These are phyloP conservation scores for Pseudogymnoascus sp. DNA, from an alignment of 2,329 filamentous ascomycete species.

Conservation along the genomic window DNA sequence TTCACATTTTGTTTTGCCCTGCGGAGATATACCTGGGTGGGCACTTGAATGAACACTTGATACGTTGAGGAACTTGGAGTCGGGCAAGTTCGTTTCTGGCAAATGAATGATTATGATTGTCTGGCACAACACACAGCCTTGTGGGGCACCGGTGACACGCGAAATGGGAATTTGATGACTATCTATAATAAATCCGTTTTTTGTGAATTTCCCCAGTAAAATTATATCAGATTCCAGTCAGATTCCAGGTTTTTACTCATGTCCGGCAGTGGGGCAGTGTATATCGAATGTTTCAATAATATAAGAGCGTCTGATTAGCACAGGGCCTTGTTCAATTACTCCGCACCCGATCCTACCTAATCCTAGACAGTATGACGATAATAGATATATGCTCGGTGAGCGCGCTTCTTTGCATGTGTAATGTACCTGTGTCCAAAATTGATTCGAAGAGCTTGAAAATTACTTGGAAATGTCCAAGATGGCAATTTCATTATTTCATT, in stretches of 20 bases:
- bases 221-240: not conserved
- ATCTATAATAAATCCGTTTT: not conserved
- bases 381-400: conserved; percentile 5
- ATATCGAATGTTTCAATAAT: conserved; percentile 6
- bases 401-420: conserved; percentile 7
- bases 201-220: not conserved
- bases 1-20: not conserved
- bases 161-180: not conserved
- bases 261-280: not conserved
- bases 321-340: not conserved
- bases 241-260: not conserved
- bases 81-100: conserved; percentile 4
- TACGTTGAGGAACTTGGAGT: not conserved
- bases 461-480: conserved; percentile 49
- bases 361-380: not conserved
- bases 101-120: conserved; percentile 6
- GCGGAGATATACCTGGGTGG: conserved; percentile 6
- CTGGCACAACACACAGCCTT: conserved; percentile 6
- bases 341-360: not conserved
- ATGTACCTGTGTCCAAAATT: conserved; percentile 35
- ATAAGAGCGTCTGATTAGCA: conserved; percentile 3
- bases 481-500: conserved; percentile 9
- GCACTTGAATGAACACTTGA: not conserved
- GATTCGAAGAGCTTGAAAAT: conserved; percentile 53
- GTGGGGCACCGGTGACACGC: conserved; percentile 1